Conservation (phyloP, 2,329 filamentous ascomycete genomes). For the Colletotrichum chrysophilum region DNA sequence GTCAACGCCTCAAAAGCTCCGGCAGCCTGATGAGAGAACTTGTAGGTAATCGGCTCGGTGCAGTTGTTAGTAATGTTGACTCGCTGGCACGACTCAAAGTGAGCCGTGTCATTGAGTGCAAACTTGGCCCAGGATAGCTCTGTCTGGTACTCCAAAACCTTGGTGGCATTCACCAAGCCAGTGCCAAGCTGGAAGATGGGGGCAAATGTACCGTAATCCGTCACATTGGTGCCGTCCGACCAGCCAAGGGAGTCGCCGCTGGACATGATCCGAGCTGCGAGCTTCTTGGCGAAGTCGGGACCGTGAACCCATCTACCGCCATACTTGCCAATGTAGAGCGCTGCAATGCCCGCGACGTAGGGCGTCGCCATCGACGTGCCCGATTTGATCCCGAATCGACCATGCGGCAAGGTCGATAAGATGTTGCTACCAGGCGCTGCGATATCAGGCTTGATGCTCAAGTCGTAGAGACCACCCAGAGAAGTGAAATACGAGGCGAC, state of each 20-base stretch:
- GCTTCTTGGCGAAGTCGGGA: conserved; percentile 26
- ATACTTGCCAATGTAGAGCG: conserved; percentile 46
- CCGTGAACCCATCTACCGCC: conserved; percentile 46
- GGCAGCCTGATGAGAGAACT: conserved; percentile 41
- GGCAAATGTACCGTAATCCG: conserved; percentile 23
- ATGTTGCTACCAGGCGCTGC: conserved; percentile 55
- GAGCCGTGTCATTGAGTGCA: conserved; percentile 52
- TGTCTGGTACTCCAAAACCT: conserved; percentile 46
- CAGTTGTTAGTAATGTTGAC: conserved; percentile 50
- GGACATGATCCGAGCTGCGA: conserved; percentile 31
- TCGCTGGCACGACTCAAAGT: conserved; percentile 40
- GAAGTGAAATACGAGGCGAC: conserved; percentile 43
- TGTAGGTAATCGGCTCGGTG: conserved; percentile 40
- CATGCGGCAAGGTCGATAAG: conserved; percentile 51
- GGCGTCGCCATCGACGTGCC: conserved; percentile 64
- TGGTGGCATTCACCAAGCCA: conserved; percentile 51
- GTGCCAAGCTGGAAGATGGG: conserved; percentile 49
- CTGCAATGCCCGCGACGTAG: conserved; percentile 56
- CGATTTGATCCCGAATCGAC: conserved; percentile 48
- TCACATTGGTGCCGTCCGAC: conserved; percentile 26
- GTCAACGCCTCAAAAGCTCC: conserved; percentile 15
- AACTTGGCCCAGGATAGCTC: conserved; percentile 46
- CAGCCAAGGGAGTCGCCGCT: conserved; percentile 40
- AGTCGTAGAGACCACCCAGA: conserved; percentile 58
- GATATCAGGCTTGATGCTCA: conserved; percentile 56